A percentile compares a stretch with the other conserved stretches of the same genome.
Conservation (phyloP, 2,329 filamentous ascomycete species). For the Pseudogymnoascus sp. region DNA sequence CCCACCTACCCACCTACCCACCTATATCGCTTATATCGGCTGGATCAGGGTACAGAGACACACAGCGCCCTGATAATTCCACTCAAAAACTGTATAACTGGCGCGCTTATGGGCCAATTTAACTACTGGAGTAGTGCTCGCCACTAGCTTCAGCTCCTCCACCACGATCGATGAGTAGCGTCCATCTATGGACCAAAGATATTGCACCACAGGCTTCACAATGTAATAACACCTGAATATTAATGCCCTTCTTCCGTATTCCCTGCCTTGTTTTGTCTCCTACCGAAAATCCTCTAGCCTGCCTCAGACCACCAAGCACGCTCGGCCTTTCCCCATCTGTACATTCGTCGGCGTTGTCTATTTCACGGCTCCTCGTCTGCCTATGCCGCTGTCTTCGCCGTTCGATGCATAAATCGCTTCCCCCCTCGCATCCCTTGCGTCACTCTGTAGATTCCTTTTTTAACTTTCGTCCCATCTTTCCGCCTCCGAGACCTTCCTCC, state of each 20-base stretch:
- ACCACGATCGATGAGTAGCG: constrained; percentile 2
- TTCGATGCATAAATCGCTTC: constrained; percentile 1
- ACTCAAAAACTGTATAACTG: not conserved
- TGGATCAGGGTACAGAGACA: not conserved
- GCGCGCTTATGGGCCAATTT: constrained; percentile 7
- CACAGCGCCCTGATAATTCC: not conserved
- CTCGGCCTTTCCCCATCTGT: constrained; percentile 2
- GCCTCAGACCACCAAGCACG: constrained; percentile 1
- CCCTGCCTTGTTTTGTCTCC: constrained; percentile 2
- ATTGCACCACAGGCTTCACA: constrained; percentile 8
- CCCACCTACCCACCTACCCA: too few relatives aligned
- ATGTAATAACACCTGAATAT: not conserved
- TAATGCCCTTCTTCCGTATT: constrained; percentile 1
- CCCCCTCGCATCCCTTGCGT: constrained; percentile 1
- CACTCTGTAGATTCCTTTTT: constrained; percentile 7
- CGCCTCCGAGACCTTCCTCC: constrained; percentile 1
- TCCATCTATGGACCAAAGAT: not conserved
- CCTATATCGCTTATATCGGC: not conserved
- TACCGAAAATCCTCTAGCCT: constrained; percentile 6
- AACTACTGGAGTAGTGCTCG: constrained; percentile 6
- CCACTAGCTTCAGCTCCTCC: constrained; percentile 7
- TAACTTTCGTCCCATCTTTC: constrained; percentile 3
- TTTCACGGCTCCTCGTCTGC: constrained; percentile 1
- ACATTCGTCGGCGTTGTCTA: not conserved
- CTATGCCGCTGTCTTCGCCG: constrained; percentile 3